These are phyloP conservation scores for Sporothrix pseudoabietina DNA, from an alignment of 2,329 filamentous ascomycete genomes.

Conservation along the genomic window DNA sequence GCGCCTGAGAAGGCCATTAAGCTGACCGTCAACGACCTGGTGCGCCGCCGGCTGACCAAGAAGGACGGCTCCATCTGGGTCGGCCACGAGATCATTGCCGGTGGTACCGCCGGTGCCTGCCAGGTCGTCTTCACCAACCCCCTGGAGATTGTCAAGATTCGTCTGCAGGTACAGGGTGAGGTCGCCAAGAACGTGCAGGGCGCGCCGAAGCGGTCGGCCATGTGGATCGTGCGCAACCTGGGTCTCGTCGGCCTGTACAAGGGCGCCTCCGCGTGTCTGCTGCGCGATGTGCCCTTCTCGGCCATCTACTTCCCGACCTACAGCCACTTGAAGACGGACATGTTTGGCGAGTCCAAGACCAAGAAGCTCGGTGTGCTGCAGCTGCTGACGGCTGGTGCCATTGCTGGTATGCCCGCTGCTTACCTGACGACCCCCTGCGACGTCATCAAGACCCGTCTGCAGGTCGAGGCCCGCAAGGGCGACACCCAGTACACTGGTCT, in stretches of 20 bases:
- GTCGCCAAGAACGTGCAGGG: constrained; percentile 84
- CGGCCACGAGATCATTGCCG: constrained; percentile 76
- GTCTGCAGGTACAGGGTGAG: constrained; percentile 95
- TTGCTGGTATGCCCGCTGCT: constrained; percentile 86
- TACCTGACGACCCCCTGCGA: constrained; percentile 98
- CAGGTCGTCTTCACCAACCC: constrained; percentile 99
- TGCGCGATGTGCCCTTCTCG: constrained; percentile 96
- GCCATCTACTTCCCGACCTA: constrained; percentile 99
- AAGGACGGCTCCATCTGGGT: constrained; percentile 72
- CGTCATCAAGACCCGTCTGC: constrained; percentile 97
- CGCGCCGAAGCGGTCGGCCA: constrained; percentile 82
- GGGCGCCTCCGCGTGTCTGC: constrained; percentile 88
- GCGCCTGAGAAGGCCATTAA: constrained; percentile 99
- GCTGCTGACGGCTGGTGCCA: constrained; percentile 90
- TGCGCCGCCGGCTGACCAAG: constrained; percentile 74
- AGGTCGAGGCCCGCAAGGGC: constrained; percentile 96
- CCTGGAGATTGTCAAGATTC: constrained; percentile 98
- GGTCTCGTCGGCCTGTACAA: constrained; percentile 96
- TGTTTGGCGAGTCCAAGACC: constrained; percentile 84
- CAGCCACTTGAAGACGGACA: constrained; percentile 87
- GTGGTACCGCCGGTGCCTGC: constrained; percentile 86
- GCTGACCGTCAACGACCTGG: constrained; percentile 94
- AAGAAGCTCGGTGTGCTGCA: constrained; percentile 90
- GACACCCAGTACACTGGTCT: constrained; percentile 86
- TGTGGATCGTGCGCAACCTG: constrained; percentile 97